Evolutionary conservation across 345 rosid genomes (phyloP).

Genomic region (Dipteronia dyeriana): DNA sequence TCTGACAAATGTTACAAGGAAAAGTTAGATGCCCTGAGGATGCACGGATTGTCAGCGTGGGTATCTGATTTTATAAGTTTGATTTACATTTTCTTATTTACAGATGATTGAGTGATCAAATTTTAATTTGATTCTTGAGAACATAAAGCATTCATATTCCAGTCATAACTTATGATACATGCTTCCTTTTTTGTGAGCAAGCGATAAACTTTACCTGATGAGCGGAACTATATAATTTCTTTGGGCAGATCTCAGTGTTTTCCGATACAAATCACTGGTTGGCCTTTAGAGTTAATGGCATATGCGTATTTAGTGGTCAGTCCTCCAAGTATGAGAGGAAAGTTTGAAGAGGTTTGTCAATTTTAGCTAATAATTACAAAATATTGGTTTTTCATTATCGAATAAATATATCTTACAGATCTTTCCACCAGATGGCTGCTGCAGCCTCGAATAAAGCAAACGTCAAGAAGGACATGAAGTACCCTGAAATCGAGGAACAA

Average conservation of each 20-base stretch:
- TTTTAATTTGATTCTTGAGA: too few relatives aligned
- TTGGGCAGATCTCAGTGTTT: conserved; percentile 72
- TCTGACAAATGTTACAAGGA: conserved; percentile 75
- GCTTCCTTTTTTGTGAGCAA: background rate
- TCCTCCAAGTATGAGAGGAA: conserved; percentile 76
- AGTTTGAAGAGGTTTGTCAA: conserved; percentile 74
- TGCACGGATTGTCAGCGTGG: conserved; percentile 79
- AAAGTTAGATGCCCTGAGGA: conserved; percentile 74
- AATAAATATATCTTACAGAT: conserved; percentile 12
- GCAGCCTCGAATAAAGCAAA: conserved; percentile 77
- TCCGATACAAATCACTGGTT: conserved; percentile 81
- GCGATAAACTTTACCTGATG: conserved; percentile 5
- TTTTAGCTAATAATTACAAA: conserved; percentile 5
- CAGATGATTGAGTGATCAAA: too few relatives aligned
- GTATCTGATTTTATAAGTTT: conserved; percentile 21
- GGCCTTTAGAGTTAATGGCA: conserved; percentile 93
- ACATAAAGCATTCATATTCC: too few relatives aligned
- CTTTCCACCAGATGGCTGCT: conserved; percentile 74
- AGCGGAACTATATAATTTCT: conserved; percentile 4
- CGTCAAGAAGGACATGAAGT: conserved; percentile 55
- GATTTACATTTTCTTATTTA: background rate
- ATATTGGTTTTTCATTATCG: background rate
- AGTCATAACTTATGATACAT: too few relatives aligned
- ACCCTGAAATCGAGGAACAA: conserved; percentile 74
- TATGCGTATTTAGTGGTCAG: conserved; percentile 85